Base-by-base conservation (phyloP, 345 rosid genomes). In the Noccaea caerulescens region DNA sequence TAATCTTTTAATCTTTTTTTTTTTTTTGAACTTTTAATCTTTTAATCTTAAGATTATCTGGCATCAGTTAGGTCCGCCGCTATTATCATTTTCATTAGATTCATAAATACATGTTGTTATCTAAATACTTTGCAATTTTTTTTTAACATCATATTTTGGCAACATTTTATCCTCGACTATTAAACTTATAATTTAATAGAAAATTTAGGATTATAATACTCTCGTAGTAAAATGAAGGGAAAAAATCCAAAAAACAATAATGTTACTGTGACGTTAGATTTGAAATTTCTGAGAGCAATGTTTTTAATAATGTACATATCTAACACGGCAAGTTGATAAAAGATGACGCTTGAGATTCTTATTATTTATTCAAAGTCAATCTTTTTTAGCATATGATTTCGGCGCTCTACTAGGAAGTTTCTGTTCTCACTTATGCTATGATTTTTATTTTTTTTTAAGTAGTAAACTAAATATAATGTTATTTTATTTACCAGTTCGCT, bases 361-460 rank as follows among this genome's bases (percentile, higher is more conserved):
- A 39, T 55, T 44, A 44, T 20, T 47, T 54, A 44, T 20, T 47
- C 45, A n/a, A 34, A 32, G 9, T 71, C 55, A 53, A 13, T 3
- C 0, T 55, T 20, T 52, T 11, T n/a, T 54, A 8, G 50, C 57
- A 36, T 54, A 33, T 13, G 39, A 54, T 63, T 72, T 63, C 63
- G 69, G 47, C 63, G 42, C 41, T 72, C 2, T 34, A 54, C 13
- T 39, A 39, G 68, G 67, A 59, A 49, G 42, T 38, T 27, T 27
- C 20, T 16, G 7, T 27, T 42, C 18, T 13, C 51, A 10, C 39
- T 70, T 45, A 5, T 45, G 3, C 30, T 27, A 27, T 27, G 30
- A 27, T 27, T 27, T 27, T 27, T 27, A 0, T 27, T 27, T 27
- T 27, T 27, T 27, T 27, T 27, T 27, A 25, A 25, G 27, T 27